Conservation (phyloP, 331 rosid genomes). For the Pyrus hybrid region DNA sequence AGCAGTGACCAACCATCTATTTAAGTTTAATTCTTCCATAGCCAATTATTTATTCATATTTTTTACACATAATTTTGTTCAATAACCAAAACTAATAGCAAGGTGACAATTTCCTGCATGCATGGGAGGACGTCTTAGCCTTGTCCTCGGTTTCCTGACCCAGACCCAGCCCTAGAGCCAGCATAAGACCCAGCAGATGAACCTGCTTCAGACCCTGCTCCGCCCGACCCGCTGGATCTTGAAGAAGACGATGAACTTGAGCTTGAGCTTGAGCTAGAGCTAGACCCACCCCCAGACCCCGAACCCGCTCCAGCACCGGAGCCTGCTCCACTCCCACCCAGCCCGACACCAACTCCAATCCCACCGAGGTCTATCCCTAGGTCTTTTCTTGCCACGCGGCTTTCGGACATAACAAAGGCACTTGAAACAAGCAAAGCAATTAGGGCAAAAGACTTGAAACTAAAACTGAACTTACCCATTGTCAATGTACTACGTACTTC, state of each 20-base stretch:
- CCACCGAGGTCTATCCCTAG: constrained; percentile 30
- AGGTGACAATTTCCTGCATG: background rate
- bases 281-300: constrained; percentile 10
- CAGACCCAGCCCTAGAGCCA: constrained; percentile 33
- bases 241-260: constrained; percentile 27
- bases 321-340: constrained; percentile 27
- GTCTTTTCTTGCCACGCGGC: constrained; percentile 22
- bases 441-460: constrained; percentile 19
- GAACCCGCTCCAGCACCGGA: constrained; percentile 30
- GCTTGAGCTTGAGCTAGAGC: constrained; percentile 21
- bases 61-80: background rate
- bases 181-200: constrained; percentile 35
- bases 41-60: background rate
- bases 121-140: background rate
- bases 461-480: background rate
- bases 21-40: background rate
- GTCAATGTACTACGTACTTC: background rate
- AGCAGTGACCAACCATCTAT: background rate
- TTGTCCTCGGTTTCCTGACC: constrained; percentile 3
- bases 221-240: constrained; percentile 19
- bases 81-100: background rate
- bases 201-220: constrained; percentile 28
- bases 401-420: constrained; percentile 8
- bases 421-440: constrained; percentile 26
- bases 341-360: constrained; percentile 15